These are phyloP conservation scores for Lasiodiplodia gonubiensis DNA, from an alignment of 2,329 filamentous ascomycete species.

Conservation along the genomic window DNA sequence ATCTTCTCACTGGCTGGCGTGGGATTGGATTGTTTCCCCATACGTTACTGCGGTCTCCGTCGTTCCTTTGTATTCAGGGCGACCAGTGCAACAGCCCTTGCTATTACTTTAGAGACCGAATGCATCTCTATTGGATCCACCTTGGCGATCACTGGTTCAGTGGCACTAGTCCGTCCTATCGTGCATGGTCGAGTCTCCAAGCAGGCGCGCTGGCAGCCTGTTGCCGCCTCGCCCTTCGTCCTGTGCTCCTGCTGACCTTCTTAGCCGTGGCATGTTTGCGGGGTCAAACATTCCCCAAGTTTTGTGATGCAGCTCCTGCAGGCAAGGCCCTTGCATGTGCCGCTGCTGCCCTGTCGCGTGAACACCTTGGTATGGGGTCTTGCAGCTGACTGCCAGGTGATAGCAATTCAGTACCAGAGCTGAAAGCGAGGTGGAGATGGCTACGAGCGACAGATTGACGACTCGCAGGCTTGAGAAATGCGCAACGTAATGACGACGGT, in stretches of 20 bases:
- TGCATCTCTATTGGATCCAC: slow-evolving; percentile 4
- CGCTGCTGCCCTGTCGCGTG: not conserved
- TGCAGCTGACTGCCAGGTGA: not conserved
- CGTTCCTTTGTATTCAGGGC: slow-evolving; percentile 27
- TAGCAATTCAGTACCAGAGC: not conserved
- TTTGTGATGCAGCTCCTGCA: not conserved
- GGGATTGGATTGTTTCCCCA: not conserved
- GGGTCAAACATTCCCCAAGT: slow-evolving; percentile 2
- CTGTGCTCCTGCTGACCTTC: not conserved
- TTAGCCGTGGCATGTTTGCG: not conserved
- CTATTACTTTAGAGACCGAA: slow-evolving; percentile 15
- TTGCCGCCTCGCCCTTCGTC: not conserved
- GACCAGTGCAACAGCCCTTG: not conserved
- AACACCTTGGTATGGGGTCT: not conserved
- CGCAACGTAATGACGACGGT: slow-evolving; percentile 13
- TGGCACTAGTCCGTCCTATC: not conserved
- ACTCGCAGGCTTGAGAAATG: slow-evolving; percentile 8
- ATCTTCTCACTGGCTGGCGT: slow-evolving; percentile 18
- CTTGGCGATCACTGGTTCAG: not conserved
- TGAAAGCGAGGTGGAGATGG: not conserved
- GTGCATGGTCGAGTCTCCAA: not conserved
- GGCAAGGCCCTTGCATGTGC: not conserved
- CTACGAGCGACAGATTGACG: not conserved
- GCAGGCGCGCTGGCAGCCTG: not conserved
- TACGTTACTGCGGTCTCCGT: slow-evolving; percentile 37